phyloP scores from a whole-genome alignment of 2,329 filamentous ascomycete genomes.

The Clonostachys rhizophaga region DNA sequence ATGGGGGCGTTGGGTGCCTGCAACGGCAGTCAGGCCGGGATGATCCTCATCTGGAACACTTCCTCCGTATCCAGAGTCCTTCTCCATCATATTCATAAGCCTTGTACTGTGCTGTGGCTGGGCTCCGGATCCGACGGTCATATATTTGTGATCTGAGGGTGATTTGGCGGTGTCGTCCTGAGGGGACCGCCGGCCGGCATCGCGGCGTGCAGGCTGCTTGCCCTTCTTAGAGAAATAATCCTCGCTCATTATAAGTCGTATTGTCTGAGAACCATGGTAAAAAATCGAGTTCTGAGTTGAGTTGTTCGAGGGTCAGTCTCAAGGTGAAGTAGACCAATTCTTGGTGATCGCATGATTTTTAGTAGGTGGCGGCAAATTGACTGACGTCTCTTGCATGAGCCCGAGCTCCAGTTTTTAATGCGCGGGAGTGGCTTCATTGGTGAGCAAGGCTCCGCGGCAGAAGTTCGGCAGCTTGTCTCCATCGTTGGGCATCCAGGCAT shows the following conservation, averaged over 20 bases:
- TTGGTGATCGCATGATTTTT: too few relatives aligned
- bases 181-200: too few relatives aligned
- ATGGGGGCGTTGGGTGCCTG: constrained; percentile 42
- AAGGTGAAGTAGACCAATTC: too few relatives aligned
- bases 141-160: constrained; percentile 46
- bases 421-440: constrained; percentile 5
- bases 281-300: too few relatives aligned
- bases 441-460: constrained; percentile 4
- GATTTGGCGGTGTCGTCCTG: too few relatives aligned
- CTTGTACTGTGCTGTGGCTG: constrained; percentile 77
- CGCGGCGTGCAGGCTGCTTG: constrained; percentile 30
- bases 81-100: constrained; percentile 75
- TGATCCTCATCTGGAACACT: constrained; percentile 65
- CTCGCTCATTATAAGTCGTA: constrained; percentile 48
- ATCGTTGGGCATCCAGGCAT: too few relatives aligned
- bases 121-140: constrained; percentile 82
- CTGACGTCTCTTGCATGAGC: too few relatives aligned
- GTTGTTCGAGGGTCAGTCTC: too few relatives aligned
- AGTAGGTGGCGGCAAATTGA: too few relatives aligned
- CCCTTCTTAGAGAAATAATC: constrained; percentile 52
- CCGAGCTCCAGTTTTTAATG: constrained; percentile 13
- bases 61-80: constrained; percentile 88
- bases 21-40: constrained; percentile 37
- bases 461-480: constrained; percentile 12
- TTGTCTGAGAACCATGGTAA: too few relatives aligned